Percentiles rank a stretch among this genome's conserved stretches.
Conservation (phyloP, 306 rosid species). For the Gleditsia sinensis region DNA sequence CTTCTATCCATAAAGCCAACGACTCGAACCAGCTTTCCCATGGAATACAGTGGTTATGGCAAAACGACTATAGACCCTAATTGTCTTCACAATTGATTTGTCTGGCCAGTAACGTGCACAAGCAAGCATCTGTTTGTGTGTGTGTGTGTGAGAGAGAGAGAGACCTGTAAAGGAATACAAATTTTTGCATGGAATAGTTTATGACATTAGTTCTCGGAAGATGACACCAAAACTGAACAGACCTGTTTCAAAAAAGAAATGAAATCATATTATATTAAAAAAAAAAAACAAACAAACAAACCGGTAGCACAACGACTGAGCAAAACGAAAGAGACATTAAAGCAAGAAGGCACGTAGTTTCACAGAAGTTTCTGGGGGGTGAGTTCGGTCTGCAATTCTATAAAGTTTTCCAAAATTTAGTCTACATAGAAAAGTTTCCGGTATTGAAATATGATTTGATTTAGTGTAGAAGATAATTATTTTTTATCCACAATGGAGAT, state of each 20-base stretch:
- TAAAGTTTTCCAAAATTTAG: neutral
- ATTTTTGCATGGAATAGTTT: conserved; percentile 67
- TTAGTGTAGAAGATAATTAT: too few relatives aligned
- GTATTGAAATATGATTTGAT: too few relatives aligned
- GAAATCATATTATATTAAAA: conserved; percentile 23
- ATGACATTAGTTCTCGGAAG: conserved; percentile 75
- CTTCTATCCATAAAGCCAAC: conserved; percentile 87
- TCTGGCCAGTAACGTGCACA: neutral
- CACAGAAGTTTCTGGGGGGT: too few relatives aligned
- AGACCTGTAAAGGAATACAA: conserved; percentile 73
- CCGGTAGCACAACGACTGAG: neutral
- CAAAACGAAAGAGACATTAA: too few relatives aligned
- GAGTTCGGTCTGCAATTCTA: neutral
- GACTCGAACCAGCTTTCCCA: conserved; percentile 74
- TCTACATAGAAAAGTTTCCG: too few relatives aligned
- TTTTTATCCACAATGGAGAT: too few relatives aligned
- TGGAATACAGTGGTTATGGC: conserved; percentile 27
- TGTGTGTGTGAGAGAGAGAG: conserved; percentile 5
- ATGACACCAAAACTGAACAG: conserved; percentile 75
- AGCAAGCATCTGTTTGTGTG: neutral
- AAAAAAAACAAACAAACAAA: too few relatives aligned
- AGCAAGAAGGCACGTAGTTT: too few relatives aligned
- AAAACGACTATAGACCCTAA: neutral
- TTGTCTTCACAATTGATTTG: neutral
- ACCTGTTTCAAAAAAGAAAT: conserved; percentile 46